A percentile compares a stretch with the other conserved stretches of the same genome.
Conservation (phyloP, 2,329 filamentous ascomycete genomes). For the Trichoderma atroviride region DNA sequence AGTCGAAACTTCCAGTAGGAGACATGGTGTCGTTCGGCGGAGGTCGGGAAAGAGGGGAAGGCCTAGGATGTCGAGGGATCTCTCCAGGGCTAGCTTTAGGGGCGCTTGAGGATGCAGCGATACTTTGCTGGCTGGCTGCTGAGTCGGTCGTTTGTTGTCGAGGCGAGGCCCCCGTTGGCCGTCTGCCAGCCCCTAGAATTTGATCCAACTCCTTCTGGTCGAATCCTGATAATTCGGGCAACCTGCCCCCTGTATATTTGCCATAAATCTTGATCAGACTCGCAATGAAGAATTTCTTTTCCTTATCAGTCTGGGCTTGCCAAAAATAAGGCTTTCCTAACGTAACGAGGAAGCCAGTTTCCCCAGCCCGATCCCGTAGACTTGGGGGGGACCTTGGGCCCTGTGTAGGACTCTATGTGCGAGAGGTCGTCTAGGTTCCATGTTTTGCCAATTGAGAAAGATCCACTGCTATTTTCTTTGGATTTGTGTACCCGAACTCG, state of each 20-base stretch:
- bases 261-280: slow-evolving; percentile 94
- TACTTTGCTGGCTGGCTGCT: slow-evolving; percentile 30
- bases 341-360: slow-evolving; percentile 82
- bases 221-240: slow-evolving; percentile 81
- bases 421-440: slow-evolving; percentile 93
- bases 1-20: slow-evolving; percentile 57
- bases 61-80: slow-evolving; percentile 35
- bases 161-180: slow-evolving; percentile 36
- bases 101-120: slow-evolving; percentile 26
- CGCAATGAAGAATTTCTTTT: slow-evolving; percentile 98
- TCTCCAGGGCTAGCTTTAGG: slow-evolving; percentile 33
- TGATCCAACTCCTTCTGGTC: slow-evolving; percentile 76
- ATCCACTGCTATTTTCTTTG: slow-evolving; percentile 89
- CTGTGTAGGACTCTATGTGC: slow-evolving; percentile 79
- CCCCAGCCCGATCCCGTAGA: slow-evolving; percentile 76
- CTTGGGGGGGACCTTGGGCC: slow-evolving; percentile 58
- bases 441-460: slow-evolving; percentile 97
- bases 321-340: slow-evolving; percentile 96
- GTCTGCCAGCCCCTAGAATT: slow-evolving; percentile 63
- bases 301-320: slow-evolving; percentile 89
- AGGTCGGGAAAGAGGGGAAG: slow-evolving; percentile 37
- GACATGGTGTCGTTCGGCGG: slow-evolving; percentile 50
- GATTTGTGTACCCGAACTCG: slow-evolving; percentile 96
- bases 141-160: slow-evolving; percentile 37
- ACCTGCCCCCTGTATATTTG: slow-evolving; percentile 89